A percentile compares a stretch with the other conserved stretches of the same genome.
These are phyloP conservation scores for Withania somnifera DNA, from an alignment of 305 asterid genomes.

Conservation along the genomic window DNA sequence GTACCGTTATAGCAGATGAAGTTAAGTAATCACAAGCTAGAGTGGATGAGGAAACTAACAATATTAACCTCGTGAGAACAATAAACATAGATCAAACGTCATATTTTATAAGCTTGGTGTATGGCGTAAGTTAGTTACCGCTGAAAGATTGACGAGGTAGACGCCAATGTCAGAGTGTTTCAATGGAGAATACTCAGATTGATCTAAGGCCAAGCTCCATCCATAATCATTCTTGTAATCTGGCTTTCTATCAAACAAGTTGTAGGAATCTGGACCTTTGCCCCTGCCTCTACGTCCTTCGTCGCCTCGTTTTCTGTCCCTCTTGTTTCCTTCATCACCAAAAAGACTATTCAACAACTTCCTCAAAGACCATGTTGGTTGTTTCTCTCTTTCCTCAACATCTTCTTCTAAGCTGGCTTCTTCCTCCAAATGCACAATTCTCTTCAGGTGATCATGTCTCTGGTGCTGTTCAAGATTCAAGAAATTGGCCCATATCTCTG, in stretches of 20 bases:
- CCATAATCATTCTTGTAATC: slow-evolving; percentile 65
- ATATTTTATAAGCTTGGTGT: not conserved
- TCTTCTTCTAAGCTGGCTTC: not conserved
- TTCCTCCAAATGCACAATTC: slow-evolving; percentile 12
- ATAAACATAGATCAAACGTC: not conserved
- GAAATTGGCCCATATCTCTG: slow-evolving; percentile 46
- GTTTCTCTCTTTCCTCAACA: slow-evolving; percentile 5
- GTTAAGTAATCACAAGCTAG: not conserved
- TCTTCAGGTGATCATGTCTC: slow-evolving; percentile 37
- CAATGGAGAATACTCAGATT: slow-evolving; percentile 48
- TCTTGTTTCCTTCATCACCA: slow-evolving; percentile 17
- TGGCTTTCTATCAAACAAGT: slow-evolving; percentile 40
- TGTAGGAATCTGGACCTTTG: slow-evolving; percentile 39
- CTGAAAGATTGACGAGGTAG: slow-evolving; percentile 63
- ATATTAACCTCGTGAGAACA: not conserved
- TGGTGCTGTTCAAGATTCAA: slow-evolving; percentile 27
- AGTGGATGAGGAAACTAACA: not conserved
- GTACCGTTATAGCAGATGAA: not conserved
- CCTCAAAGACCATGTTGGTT: slow-evolving; percentile 43
- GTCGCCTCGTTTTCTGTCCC: not conserved
- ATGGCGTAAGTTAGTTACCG: slow-evolving; percentile 29
- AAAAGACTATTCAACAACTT: slow-evolving; percentile 30
- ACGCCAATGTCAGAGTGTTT: slow-evolving; percentile 36
- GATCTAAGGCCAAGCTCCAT: slow-evolving; percentile 55
- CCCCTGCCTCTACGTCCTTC: slow-evolving; percentile 15